These are phyloP conservation scores for Guadua angustifolia DNA, from an alignment of 176 grass and related monocot species.

Conservation along the genomic window DNA sequence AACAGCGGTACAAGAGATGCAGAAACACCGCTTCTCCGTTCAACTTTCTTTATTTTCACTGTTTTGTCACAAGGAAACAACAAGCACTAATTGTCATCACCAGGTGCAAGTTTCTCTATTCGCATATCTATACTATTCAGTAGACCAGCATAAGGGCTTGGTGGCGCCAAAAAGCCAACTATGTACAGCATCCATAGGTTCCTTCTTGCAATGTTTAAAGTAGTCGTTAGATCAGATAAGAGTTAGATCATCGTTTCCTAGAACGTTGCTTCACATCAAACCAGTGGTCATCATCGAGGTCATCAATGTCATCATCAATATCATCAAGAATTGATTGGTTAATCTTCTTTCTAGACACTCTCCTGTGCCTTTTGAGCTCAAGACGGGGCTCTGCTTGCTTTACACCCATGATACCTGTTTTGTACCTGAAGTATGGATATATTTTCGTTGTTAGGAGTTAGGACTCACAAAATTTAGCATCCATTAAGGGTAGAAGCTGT, in stretches of 20 bases:
- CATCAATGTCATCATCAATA: slow-evolving; percentile 68
- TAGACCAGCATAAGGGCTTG: not conserved
- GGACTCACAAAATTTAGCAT: not conserved
- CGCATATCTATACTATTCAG: slow-evolving; percentile 9
- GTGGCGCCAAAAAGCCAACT: slow-evolving; percentile 6
- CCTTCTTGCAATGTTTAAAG: not conserved
- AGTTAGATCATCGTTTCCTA: slow-evolving; percentile 39
- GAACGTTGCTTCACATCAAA: slow-evolving; percentile 48
- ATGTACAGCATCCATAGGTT: slow-evolving; percentile 39
- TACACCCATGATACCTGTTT: slow-evolving; percentile 73
- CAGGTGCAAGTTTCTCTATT: slow-evolving; percentile 6
- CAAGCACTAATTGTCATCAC: not conserved
- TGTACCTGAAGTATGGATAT: slow-evolving; percentile 64
- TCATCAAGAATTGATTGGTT: slow-evolving; percentile 81
- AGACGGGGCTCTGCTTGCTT: slow-evolving; percentile 87
- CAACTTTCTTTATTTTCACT: not conserved
- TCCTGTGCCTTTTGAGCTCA: slow-evolving; percentile 82
- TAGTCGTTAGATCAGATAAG: slow-evolving; percentile 38
- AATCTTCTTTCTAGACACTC: slow-evolving; percentile 78
- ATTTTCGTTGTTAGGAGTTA: no score
- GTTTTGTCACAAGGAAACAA: not conserved
- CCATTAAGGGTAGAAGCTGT: not conserved
- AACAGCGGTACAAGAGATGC: no score
- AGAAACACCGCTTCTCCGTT: no score
- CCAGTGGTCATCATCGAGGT: slow-evolving; percentile 56